Evolutionary conservation across 1,139 yeast genomes (phyloP).

Genomic region (Lodderomyces orthopsilosis): DNA sequence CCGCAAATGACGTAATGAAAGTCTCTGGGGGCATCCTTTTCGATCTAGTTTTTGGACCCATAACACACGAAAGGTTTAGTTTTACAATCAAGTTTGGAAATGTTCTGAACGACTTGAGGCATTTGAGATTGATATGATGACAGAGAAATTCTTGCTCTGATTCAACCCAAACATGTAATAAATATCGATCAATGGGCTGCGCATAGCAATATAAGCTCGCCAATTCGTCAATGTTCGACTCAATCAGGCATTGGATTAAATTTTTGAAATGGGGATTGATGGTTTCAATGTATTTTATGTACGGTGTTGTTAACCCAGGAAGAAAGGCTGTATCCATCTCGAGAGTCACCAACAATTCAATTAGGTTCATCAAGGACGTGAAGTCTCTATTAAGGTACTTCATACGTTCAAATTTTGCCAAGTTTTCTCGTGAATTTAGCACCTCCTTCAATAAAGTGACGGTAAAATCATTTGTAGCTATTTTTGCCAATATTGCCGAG

Average conservation of each 20-base stretch:
- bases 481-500: slow-evolving; percentile 6
- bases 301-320: slow-evolving; percentile 6
- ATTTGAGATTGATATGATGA: slow-evolving; percentile 15
- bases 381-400: slow-evolving; percentile 13
- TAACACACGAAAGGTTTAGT: slow-evolving; percentile 12
- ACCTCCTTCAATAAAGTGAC: background rate
- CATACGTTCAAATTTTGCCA: slow-evolving; percentile 8
- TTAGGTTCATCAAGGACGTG: slow-evolving; percentile 13
- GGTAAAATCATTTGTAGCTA: slow-evolving; percentile 1
- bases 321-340: slow-evolving; percentile 6
- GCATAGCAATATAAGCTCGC: slow-evolving; percentile 11
- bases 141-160: slow-evolving; percentile 6
- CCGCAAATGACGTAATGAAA: slow-evolving; percentile 13
- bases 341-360: slow-evolving; percentile 9
- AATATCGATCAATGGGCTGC: slow-evolving; percentile 15
- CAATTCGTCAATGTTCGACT: slow-evolving; percentile 6
- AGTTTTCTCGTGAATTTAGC: slow-evolving; percentile 5
- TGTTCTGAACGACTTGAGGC: slow-evolving; percentile 11
- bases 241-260: slow-evolving; percentile 13
- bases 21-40: slow-evolving; percentile 2
- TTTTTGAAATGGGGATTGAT: slow-evolving; percentile 16
- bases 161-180: slow-evolving; percentile 17
- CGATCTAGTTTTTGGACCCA: slow-evolving; percentile 10
- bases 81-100: slow-evolving; percentile 12
- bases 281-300: slow-evolving; percentile 14